Evolutionary conservation across 2,329 filamentous ascomycete species (phyloP).

Genomic region (Microsporum canis): DNA sequence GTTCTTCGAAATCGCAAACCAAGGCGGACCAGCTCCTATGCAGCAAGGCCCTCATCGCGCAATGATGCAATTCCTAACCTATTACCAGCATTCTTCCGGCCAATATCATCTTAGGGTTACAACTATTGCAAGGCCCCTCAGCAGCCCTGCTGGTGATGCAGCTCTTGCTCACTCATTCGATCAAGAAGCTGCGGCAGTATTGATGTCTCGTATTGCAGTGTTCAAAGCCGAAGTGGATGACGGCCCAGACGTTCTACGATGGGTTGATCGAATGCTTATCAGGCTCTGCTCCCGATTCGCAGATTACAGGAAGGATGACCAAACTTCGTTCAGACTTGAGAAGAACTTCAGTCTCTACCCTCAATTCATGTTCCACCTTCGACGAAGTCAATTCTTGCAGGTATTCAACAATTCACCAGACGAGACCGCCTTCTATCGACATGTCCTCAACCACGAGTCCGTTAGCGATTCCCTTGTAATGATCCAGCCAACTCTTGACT

Average conservation of each 20-base stretch:
- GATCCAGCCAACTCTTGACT: conserved; percentile 96
- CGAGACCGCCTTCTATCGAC: conserved; percentile 96
- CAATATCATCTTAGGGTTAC: conserved; percentile 95
- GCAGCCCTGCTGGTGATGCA: conserved; percentile 85
- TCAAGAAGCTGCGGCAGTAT: conserved; percentile 89
- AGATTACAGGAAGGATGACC: conserved; percentile 95
- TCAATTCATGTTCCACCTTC: conserved; percentile 99
- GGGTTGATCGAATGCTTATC: conserved; percentile 98
- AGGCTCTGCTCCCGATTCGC: conserved; percentile 91
- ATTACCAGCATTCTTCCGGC: conserved; percentile 94
- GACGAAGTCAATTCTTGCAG: conserved; percentile 92
- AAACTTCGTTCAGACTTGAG: conserved; percentile 89
- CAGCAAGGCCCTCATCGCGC: conserved; percentile 82
- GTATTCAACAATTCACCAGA: conserved; percentile 99
- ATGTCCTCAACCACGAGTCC: conserved; percentile 94
- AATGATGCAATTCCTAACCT: conserved; percentile 96
- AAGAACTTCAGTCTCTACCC: conserved; percentile 99
- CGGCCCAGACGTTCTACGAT: conserved; percentile 92
- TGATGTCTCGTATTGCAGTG: conserved; percentile 98
- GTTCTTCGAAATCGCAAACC: conserved; percentile 95
- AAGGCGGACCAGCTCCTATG: conserved; percentile 74
- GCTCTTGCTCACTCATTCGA: conserved; percentile 95
- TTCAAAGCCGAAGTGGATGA: conserved; percentile 99
- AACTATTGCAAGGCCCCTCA: conserved; percentile 81
- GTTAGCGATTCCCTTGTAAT: conserved; percentile 94